Percentiles rank a stretch among this genome's conserved stretches.
Evolutionary conservation across 225 moss, liverwort and hornwort species (phyloP).

Genomic region (Pseudisothecium myosuroides): DNA sequence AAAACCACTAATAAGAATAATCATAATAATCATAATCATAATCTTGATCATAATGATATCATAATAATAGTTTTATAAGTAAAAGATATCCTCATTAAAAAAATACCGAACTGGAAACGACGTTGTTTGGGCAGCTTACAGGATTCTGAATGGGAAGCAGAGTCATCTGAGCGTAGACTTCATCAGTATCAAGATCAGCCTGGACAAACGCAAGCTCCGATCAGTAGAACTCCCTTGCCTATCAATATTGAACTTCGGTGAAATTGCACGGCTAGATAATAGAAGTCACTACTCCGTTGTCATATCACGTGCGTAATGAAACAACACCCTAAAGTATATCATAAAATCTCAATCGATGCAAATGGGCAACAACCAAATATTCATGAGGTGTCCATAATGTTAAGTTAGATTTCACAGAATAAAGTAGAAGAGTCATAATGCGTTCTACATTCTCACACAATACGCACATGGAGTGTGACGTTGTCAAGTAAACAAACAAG

Average conservation of each 20-base stretch:
- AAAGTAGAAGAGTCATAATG: background rate
- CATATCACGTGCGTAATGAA: background rate
- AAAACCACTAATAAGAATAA: background rate
- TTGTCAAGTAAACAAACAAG: constrained; percentile 52
- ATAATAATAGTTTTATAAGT: background rate
- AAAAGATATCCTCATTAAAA: background rate
- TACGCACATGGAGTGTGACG: constrained; percentile 49
- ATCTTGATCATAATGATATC: background rate
- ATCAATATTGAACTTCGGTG: background rate
- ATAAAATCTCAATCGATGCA: background rate
- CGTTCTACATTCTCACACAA: background rate
- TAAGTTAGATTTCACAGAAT: background rate
- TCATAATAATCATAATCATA: background rate
- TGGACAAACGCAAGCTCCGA: constrained; percentile 16
- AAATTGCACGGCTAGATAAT: background rate
- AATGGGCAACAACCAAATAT: background rate
- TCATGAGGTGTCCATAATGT: background rate
- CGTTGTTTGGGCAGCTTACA: constrained; percentile 10
- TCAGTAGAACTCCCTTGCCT: background rate
- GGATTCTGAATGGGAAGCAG: constrained; percentile 44
- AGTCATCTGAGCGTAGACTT: constrained; percentile 50
- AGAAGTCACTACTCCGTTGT: background rate
- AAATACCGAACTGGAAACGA: background rate
- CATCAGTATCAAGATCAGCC: constrained; percentile 52
- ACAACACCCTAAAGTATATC: background rate